These are phyloP conservation scores for Venturia pyrina DNA, from an alignment of 2,329 filamentous ascomycete genomes.

Conservation along the genomic window DNA sequence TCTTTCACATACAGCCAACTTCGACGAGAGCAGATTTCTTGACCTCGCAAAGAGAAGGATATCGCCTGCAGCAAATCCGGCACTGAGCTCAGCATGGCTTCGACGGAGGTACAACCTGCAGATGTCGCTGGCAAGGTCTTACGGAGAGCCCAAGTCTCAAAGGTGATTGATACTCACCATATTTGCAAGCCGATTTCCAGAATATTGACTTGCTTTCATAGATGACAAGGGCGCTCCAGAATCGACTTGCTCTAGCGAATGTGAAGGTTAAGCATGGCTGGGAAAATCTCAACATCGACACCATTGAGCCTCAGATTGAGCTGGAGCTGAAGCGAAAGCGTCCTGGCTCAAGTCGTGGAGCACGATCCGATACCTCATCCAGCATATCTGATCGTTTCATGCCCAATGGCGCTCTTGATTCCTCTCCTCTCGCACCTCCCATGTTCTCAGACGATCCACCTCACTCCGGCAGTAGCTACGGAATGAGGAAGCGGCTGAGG, in stretches of 20 bases:
- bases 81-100: background rate
- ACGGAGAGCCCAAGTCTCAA: conserved; percentile 33
- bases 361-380: conserved; percentile 78
- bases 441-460: conserved; percentile 75
- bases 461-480: conserved; percentile 52
- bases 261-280: conserved; percentile 96
- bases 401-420: conserved; percentile 60
- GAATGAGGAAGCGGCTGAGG: conserved; percentile 20
- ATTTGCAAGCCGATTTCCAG: no score
- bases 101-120: conserved; percentile 21
- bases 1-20: background rate
- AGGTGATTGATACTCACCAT: conserved; percentile 20
- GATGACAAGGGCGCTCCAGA: conserved; percentile 90
- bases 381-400: conserved; percentile 70
- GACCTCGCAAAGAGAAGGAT: background rate
- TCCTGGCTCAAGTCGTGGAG: conserved; percentile 50
- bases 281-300: conserved; percentile 79
- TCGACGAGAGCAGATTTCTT: background rate
- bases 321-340: conserved; percentile 68
- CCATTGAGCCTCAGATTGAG: conserved; percentile 74
- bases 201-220: conserved; percentile 30
- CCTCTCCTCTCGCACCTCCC: conserved; percentile 72
- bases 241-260: conserved; percentile 87
- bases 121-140: conserved; percentile 33
- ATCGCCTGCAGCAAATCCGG: background rate